Evolutionary conservation across 2,329 filamentous ascomycete species (phyloP), one percentile per base, ranked within the genome.

Genomic region (Thermothelomyces thermophilus): DNA sequence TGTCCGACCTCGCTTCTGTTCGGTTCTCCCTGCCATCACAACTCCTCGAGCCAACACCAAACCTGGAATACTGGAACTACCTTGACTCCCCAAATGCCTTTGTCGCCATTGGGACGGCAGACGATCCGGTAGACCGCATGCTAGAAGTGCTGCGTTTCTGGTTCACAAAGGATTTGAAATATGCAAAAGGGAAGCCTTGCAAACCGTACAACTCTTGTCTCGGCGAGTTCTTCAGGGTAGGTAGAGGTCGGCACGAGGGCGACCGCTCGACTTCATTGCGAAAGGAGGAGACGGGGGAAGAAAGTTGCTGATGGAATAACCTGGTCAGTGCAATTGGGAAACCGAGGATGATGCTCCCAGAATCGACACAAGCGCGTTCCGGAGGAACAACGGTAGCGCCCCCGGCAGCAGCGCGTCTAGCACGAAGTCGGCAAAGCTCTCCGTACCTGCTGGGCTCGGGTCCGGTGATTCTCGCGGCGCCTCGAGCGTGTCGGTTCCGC

Each of bases 141-240:
- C 79, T 98, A 45, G 90, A 91, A 63, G 89, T 95, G 26, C 71
- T 97, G 61, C 84, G 90, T 53, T 98, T 97, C 70, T 98, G 93
- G 93, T 95, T 97, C 63, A 97, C 93, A 56, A 98, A 98, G 69
- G 93, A 98, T 68, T 68, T 98, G 68, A 98, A 98, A 80, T 98
- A 97, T 64, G 88, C 94, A 66, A 97, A 97, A 73, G 91, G 91
- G 53, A 95, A 90, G 73, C 93, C 93, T 37, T 97, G 91, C 82
- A 98, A 98, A 70, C 93, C 93, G 10, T 98, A 98, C 73, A 98
- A 98, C 70, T 96, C 90, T 41, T 90, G 90, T 31, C 72, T 98
- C 44, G 93, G 93, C 57, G 93, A 98, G 72, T 98, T 98, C 72
- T 98, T 98, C 72, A 80, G 90, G 71, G 87, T 90, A 73, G 63